Conservation (phyloP, 2,329 filamentous ascomycete genomes). For the Sphaerostilbella broomeana region DNA sequence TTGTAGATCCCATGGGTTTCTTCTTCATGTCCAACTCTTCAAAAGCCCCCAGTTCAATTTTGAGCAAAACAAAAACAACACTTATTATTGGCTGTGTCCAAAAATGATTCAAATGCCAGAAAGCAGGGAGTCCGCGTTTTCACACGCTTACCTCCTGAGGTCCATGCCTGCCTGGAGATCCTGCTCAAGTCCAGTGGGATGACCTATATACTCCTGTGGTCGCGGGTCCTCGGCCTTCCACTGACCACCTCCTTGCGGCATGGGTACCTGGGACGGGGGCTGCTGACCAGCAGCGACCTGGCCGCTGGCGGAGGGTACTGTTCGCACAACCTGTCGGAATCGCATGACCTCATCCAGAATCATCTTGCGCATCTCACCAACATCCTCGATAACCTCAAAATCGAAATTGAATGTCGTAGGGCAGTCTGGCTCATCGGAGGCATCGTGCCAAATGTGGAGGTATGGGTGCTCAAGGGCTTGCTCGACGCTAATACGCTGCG, state of each 20-base stretch:
- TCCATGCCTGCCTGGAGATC: slow-evolving; percentile 48
- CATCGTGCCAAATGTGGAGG: slow-evolving; percentile 96
- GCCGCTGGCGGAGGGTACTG: slow-evolving; percentile 35
- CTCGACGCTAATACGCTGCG: slow-evolving; percentile 87
- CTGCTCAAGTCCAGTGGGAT: slow-evolving; percentile 47
- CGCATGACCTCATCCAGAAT: slow-evolving; percentile 89
- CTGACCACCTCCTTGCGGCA: slow-evolving; percentile 43
- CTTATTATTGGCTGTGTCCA: slow-evolving; percentile 3
- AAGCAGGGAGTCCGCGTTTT: not conserved
- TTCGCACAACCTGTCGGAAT: slow-evolving; percentile 64
- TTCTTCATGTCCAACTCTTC: not conserved
- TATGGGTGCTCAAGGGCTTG: slow-evolving; percentile 94
- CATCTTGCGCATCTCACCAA: slow-evolving; percentile 92
- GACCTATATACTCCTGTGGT: slow-evolving; percentile 50
- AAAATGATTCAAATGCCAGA: not conserved
- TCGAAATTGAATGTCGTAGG: slow-evolving; percentile 95
- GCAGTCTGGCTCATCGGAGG: slow-evolving; percentile 89
- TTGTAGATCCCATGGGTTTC: not conserved
- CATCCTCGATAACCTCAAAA: slow-evolving; percentile 95
- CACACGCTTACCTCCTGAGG: slow-evolving; percentile 20
- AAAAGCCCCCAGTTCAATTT: not conserved
- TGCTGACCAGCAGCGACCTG: slow-evolving; percentile 31
- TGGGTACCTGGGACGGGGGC: slow-evolving; percentile 42
- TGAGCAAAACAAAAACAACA: no score
- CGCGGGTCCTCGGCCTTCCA: slow-evolving; percentile 56